These are phyloP conservation scores for Zygoascus flipseniorum DNA, from an alignment of 805 yeast genomes.

Conservation along the genomic window DNA sequence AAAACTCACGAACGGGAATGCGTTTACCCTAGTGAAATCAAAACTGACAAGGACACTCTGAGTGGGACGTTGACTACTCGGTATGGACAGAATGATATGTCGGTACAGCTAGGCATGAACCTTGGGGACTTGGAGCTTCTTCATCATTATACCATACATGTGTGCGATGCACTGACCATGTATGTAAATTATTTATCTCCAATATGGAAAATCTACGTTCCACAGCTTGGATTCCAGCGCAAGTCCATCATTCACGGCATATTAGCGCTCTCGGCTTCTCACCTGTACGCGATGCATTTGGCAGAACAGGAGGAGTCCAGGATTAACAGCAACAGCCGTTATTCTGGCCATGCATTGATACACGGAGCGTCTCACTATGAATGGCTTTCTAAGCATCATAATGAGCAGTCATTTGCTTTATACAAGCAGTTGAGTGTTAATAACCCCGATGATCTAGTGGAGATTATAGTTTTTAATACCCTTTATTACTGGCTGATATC, in stretches of 20 bases:
- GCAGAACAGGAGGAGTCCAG: neutral
- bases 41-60: neutral
- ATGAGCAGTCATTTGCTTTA: neutral
- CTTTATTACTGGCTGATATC: slow-evolving; percentile 2
- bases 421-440: neutral
- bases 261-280: slow-evolving; percentile 1
- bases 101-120: slow-evolving; percentile 1
- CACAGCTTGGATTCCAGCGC: neutral
- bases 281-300: neutral
- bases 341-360: neutral
- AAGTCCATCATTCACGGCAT: slow-evolving; percentile 1
- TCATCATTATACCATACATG: neutral
- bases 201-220: slow-evolving; percentile 1
- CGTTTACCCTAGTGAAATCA: slow-evolving; percentile 6
- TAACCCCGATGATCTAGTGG: neutral
- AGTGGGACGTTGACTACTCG: neutral
- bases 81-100: neutral
- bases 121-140: slow-evolving; percentile 3
- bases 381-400: slow-evolving; percentile 2
- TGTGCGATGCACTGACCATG: neutral
- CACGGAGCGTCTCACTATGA: neutral
- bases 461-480: neutral
- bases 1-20: slow-evolving; percentile 8
- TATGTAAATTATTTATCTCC: neutral
- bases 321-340: neutral